Evolutionary conservation across 1,139 yeast species (phyloP).

Genomic region (Barnettozyma hawaiiensis): DNA sequence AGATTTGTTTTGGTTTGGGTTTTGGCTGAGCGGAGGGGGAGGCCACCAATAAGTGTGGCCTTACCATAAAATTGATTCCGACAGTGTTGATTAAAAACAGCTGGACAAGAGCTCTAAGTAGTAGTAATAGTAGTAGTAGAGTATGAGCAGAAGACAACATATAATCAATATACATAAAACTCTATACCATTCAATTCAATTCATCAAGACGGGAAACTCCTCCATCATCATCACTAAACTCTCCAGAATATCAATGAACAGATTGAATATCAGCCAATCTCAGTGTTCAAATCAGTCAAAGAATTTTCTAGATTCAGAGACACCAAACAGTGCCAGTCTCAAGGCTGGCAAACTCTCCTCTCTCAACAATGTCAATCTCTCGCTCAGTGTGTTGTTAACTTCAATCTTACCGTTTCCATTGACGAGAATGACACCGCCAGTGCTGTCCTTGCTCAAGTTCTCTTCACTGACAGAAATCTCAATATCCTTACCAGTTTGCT

Average conservation of each 20-base stretch:
- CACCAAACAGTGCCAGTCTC: conserved; percentile 86
- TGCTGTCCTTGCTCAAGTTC: conserved; percentile 48
- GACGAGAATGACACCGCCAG: conserved; percentile 81
- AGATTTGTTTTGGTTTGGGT: conserved; percentile 1
- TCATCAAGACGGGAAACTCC: not conserved
- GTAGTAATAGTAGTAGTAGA: too few relatives aligned
- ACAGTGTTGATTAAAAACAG: too few relatives aligned
- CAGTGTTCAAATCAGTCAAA: conserved; percentile 50
- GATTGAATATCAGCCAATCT: too few relatives aligned
- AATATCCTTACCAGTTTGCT: conserved; percentile 47
- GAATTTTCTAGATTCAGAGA: conserved; percentile 82
- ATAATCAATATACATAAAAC: conserved; percentile 4
- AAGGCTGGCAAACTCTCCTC: conserved; percentile 90
- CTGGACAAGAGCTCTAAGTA: too few relatives aligned
- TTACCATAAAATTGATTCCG: not conserved
- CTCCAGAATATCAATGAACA: too few relatives aligned
- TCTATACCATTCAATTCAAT: not conserved
- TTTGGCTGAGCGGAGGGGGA: not conserved
- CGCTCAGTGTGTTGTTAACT: conserved; percentile 89
- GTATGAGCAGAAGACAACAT: not conserved
- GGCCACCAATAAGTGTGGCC: conserved; percentile 5
- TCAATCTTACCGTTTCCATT: conserved; percentile 78
- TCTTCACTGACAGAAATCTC: conserved; percentile 50
- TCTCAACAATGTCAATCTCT: conserved; percentile 77
- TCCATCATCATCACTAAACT: not conserved